Evolutionary conservation across 2,329 filamentous ascomycete species (phyloP), one percentile per base, ranked within the genome.

Genomic region (Cryphonectria naterciae): DNA sequence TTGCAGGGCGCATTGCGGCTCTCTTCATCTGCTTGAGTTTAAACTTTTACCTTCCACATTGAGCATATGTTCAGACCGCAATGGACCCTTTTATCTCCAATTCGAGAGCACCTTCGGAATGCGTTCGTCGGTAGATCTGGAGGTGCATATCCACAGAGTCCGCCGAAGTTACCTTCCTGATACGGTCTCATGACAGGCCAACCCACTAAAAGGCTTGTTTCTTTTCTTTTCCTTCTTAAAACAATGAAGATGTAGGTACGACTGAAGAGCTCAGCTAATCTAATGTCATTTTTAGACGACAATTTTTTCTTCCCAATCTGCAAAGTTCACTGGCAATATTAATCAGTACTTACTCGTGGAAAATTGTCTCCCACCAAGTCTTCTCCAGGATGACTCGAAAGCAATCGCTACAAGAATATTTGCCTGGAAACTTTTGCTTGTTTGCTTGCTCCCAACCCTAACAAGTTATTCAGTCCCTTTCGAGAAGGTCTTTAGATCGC

Each of bases 11-110:
- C 56, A 49, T 61, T 69, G 68, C 61, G 68, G 68, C 68, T 69
- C 68, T 49, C 39, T 39, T 41, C 35, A 22, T 56, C 68, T 69
- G 54, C 54, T 43, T 69, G 54, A 66, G 39, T 54, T 41, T 65
- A 69, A 69, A 17, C 61, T 41, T 61, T 41, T 25, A 69, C 68
- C 68, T 69, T 69, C 68, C 63, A 61, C 15, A 61, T 69, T 39
- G 37, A 66, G 68, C 2, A 13, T 19, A 39, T 49, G 5, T 22
- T 28, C 39, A 54, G 58, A n/a, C 28, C 39, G 41, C 25, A 54
- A 54, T 63, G 56, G 32, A 68, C 11, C 22, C 67, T n/a, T 63
- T 37, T 28, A 35, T 19, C 19, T 37, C 35, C 46, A 58, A 49
- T 35, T 39, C 58, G 25, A 56, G 35, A 25, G 46, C 39, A 64